Conservation (phyloP, 2,329 filamentous ascomycete genomes). For the Fusarium nelsonii region DNA sequence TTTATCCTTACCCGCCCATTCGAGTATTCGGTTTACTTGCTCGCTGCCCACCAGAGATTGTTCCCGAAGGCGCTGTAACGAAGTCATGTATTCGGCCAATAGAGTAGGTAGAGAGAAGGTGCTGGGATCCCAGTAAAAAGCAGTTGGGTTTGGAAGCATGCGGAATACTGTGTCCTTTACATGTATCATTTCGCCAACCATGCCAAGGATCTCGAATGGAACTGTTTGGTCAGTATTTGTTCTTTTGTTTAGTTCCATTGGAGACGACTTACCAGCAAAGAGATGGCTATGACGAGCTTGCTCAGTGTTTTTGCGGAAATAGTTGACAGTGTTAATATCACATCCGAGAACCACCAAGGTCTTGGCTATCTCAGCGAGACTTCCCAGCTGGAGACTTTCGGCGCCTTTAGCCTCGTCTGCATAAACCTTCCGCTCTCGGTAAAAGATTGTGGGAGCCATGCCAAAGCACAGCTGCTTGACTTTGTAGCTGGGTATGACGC, state of each 20-base stretch:
- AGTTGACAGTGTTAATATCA: conserved; percentile 51
- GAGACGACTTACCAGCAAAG: conserved; percentile 30
- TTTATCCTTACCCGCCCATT: conserved; percentile 26
- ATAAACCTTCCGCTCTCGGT: conserved; percentile 40
- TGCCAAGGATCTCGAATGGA: conserved; percentile 53
- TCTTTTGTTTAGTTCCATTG: fast-evolving
- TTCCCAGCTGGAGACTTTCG: conserved; percentile 51
- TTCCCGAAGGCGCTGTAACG: not conserved
- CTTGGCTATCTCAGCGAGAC: conserved; percentile 51
- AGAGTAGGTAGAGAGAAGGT: conserved; percentile 31
- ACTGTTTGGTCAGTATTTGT: not conserved
- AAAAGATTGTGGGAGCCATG: conserved; percentile 56
- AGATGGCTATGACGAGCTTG: conserved; percentile 35
- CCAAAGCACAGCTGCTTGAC: conserved; percentile 59
- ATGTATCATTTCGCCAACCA: conserved; percentile 55
- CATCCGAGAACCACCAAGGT: conserved; percentile 57
- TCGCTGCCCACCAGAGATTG: not conserved
- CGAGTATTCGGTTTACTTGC: conserved; percentile 18
- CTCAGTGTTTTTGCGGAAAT: conserved; percentile 44
- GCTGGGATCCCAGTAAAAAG: conserved; percentile 39
- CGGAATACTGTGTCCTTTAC: conserved; percentile 55
- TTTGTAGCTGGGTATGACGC: conserved; percentile 53
- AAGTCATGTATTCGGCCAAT: conserved; percentile 21
- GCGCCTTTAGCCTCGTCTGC: conserved; percentile 38
- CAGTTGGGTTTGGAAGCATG: conserved; percentile 58